phyloP scores from a whole-genome alignment of 371 early-diverging fungal species.

The Saksenaea oblongispora region DNA sequence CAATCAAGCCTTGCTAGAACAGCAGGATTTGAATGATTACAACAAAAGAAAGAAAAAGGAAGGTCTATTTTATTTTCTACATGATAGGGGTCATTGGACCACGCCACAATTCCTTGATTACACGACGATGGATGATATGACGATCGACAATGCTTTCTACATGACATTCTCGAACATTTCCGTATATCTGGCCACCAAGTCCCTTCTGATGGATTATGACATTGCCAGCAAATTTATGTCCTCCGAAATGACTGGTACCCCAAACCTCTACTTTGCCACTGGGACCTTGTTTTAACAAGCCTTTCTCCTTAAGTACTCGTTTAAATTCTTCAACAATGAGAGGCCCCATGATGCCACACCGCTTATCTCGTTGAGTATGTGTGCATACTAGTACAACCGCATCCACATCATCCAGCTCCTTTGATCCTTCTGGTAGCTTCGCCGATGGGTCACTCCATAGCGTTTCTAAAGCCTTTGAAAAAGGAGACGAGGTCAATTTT shows the following conservation, averaged over 20 bases:
- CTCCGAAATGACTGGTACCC: constrained; percentile 55
- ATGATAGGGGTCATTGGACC: constrained; percentile 35
- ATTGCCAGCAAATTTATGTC: constrained; percentile 55
- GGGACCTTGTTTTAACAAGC: constrained; percentile 13
- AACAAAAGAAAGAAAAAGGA: too few species aligned
- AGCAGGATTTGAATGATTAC: too few species aligned
- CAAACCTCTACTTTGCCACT: constrained; percentile 36
- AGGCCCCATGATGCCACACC: constrained; percentile 49
- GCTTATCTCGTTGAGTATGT: constrained; percentile 42
- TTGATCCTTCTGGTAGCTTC: constrained; percentile 3
- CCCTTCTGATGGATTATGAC: constrained; percentile 48
- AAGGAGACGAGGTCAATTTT: background rate
- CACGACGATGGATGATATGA: constrained; percentile 42
- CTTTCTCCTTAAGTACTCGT: constrained; percentile 22
- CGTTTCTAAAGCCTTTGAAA: constrained; percentile 19
- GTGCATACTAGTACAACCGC: constrained; percentile 48
- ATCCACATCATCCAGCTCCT: constrained; percentile 17
- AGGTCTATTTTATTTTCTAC: background rate
- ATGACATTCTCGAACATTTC: constrained; percentile 53
- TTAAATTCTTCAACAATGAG: constrained; percentile 42
- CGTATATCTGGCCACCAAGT: constrained; percentile 51
- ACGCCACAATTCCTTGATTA: constrained; percentile 49
- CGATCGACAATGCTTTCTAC: constrained; percentile 44
- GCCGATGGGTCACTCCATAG: constrained; percentile 28
- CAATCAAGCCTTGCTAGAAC: too few species aligned